These are phyloP conservation scores for Avicennia marina DNA, from an alignment of 257 asterid species.

Conservation along the genomic window DNA sequence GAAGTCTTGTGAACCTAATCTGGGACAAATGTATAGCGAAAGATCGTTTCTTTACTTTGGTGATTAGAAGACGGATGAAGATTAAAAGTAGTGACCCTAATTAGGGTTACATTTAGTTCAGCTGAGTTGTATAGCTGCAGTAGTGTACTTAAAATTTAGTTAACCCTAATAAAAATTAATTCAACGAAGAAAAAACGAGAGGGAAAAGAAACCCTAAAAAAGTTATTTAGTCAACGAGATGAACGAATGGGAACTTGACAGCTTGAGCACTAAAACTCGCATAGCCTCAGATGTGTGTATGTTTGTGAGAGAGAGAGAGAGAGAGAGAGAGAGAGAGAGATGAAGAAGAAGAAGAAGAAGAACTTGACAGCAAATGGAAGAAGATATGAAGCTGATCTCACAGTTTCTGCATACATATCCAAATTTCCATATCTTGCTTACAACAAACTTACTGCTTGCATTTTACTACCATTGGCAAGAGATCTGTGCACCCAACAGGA, in stretches of 20 bases:
- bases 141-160: neutral
- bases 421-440: slow-evolving; percentile 36
- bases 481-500: slow-evolving; percentile 39
- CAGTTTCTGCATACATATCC: slow-evolving; percentile 29
- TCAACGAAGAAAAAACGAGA: neutral
- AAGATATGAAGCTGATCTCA: slow-evolving; percentile 42
- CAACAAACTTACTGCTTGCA: slow-evolving; percentile 19
- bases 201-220: slow-evolving; percentile 24
- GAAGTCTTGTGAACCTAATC: no score
- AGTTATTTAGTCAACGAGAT: slow-evolving; percentile 28
- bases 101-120: slow-evolving; percentile 27
- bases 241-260: slow-evolving; percentile 54
- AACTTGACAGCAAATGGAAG: slow-evolving; percentile 25
- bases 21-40: no score
- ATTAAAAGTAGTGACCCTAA: slow-evolving; percentile 27
- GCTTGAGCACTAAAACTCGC: slow-evolving; percentile 23
- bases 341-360: slow-evolving; percentile 7
- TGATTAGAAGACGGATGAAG: neutral
- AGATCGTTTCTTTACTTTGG: neutral
- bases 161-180: neutral
- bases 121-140: neutral
- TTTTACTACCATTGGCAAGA: slow-evolving; percentile 26
- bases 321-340: slow-evolving; percentile 20
- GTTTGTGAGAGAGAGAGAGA: slow-evolving; percentile 19
- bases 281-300: slow-evolving; percentile 21